These are phyloP conservation scores for Fusarium cyanostomum DNA, from an alignment of 2,329 filamentous ascomycete genomes.

Conservation along the genomic window DNA sequence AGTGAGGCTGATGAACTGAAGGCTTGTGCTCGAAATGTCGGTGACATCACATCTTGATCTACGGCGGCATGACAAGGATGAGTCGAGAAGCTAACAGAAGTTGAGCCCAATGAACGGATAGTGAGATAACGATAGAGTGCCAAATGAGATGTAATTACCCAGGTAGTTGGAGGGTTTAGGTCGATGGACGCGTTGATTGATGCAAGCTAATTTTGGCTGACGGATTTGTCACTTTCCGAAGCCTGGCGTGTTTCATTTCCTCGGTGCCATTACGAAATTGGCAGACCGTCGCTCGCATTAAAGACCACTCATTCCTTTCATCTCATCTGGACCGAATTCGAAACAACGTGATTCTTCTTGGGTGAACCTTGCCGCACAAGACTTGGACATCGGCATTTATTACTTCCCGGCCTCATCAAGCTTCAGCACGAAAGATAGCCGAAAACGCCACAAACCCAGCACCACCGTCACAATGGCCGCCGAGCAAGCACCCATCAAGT, in stretches of 20 bases:
- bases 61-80: not conserved
- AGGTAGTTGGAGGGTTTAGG: not conserved
- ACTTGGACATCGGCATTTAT: not conserved
- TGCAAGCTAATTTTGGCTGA: not conserved
- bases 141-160: not conserved
- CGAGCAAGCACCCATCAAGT: constrained; percentile 33
- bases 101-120: not conserved
- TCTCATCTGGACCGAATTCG: too few relatives aligned
- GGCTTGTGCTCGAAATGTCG: not conserved
- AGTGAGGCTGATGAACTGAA: not conserved
- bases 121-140: not conserved
- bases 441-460: not conserved
- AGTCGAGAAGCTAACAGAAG: not conserved
- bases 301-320: not conserved
- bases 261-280: constrained; percentile 20
- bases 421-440: too few relatives aligned
- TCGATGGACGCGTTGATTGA: not conserved
- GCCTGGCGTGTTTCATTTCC: constrained; percentile 30
- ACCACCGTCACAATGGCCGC: constrained; percentile 32
- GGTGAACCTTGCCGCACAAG: too few relatives aligned
- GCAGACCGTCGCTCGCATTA: constrained; percentile 1
- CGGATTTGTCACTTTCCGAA: constrained; percentile 25
- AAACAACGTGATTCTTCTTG: too few relatives aligned
- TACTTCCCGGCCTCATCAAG: too few relatives aligned
- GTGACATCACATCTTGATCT: not conserved